Evolutionary conservation across 2,329 filamentous ascomycete species (phyloP), one percentile per base, ranked within the genome.

Genomic region (Paecilomyces variotii): DNA sequence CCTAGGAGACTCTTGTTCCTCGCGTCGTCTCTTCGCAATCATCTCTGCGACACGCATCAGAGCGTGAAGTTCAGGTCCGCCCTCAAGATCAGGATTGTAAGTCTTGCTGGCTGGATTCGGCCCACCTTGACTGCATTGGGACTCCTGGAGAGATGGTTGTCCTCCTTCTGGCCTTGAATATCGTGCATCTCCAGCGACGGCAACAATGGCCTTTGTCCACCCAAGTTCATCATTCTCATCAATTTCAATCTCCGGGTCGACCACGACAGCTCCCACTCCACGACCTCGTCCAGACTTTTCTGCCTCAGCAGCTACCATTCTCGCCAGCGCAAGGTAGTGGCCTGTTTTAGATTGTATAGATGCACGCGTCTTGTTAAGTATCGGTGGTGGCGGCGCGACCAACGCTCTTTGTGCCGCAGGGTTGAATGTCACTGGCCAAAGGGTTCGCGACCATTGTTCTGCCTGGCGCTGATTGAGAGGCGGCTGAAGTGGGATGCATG

Each of bases 351-450:
- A 72, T 32, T 71, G 65, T 14, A 79, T 72, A 4, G 69, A 70
- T 6, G 72, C 65, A 45, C 68, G 70, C 0, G 69, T 67, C 4
- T 68, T 67, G 32, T 60, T 66, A 4, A 79, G 65, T 4, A 73
- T 68, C 53, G 75, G 70, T 2, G 70, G 70, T 2, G 76, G 76
- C 2, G 77, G 76, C 0, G 75, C 74, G 62, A 77, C 67, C 53
- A 72, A 71, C 30, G 74, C 66, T n/a, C 74, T 68, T 7, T 76
- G 74, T 6, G 76, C 72, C 4, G 77, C 74, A 24, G 76, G 74
- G 62, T 79, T 79, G 67, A 70, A 79, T 10, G 69, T 66, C 32
- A 76, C 72, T 0, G 77, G 77, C 77, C 77, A 79, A 51, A 75
- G 65, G 11, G 62, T 71, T 25, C 69, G 68, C 7, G 72, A 70